Evolutionary conservation across 2,329 filamentous ascomycete species (phyloP).

Genomic region (Orbilia oligospora): DNA sequence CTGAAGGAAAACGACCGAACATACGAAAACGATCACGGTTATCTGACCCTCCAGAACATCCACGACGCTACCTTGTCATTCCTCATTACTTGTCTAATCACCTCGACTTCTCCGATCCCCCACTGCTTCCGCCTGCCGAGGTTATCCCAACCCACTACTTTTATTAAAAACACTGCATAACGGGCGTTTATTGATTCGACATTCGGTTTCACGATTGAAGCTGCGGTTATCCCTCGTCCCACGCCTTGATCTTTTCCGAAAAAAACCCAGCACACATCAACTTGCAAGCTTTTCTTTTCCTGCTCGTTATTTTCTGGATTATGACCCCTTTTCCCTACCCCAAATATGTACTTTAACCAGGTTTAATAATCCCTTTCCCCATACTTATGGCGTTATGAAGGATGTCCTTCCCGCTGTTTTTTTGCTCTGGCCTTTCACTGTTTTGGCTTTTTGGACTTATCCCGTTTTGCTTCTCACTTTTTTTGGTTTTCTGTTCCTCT

Average conservation of each 20-base stretch:
- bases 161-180: constrained; percentile 30
- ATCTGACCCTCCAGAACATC: not conserved
- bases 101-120: not conserved
- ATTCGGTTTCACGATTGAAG: not conserved
- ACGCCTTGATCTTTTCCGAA: too few relatives aligned
- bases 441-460: constrained; percentile 24
- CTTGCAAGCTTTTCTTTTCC: constrained; percentile 1
- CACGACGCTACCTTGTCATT: not conserved
- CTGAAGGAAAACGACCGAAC: constrained; percentile 12
- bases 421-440: not conserved
- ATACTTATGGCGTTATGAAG: constrained; percentile 59
- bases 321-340: not conserved
- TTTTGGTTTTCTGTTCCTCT: not conserved
- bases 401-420: constrained; percentile 30
- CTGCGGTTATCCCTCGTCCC: not conserved
- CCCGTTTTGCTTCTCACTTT: constrained; percentile 10
- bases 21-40: constrained; percentile 24
- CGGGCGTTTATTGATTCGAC: constrained; percentile 42
- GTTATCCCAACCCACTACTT: not conserved
- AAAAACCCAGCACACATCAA: not conserved
- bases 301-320: constrained; percentile 10
- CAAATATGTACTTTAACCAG: constrained; percentile 31
- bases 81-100: not conserved
- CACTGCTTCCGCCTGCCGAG: not conserved
- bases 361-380: constrained; percentile 44